Evolutionary conservation across 768 basidiomycete genomes (phyloP), one percentile per base, ranked within the genome.

Genomic region (Tricholoma bakamatsutake): DNA sequence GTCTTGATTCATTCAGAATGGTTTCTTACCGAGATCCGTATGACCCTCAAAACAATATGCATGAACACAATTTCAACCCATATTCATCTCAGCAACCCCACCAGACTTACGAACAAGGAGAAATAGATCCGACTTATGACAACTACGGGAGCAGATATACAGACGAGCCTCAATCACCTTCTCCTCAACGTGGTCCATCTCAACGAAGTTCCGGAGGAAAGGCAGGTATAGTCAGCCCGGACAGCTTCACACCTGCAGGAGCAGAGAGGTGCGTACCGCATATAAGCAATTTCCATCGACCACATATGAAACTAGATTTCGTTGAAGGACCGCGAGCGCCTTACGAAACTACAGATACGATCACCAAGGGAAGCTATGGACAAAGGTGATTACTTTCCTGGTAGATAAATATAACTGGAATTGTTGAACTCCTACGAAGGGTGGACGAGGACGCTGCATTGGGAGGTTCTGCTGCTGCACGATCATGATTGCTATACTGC

Each of bases 391-490:
- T 34, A 15, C 24, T 34, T 52, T 45, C 27, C 42, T 11, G 55
- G 35, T 37, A 7, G 59, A 53, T 13, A 33, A 37, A 40, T 53
- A 54, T 11, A 4, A 27, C 45, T 31, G 42, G 27, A 34, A 11
- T 24, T 45, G 6, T 46, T 35, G 37, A 18, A 33, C 42, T 21
- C 5, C 15, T 27, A 47, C 43, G n/a, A 59, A 87, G 85, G 87
- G 88, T 13, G 73, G 83, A 53, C 72, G 85, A 55, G 77, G 72
- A 28, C 67, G 82, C 17, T 87, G 84, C 66, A 67, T 82, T 37
- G 83, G 85, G 52, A 71, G 90, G 60, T 86, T 92, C 69, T 86
- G 80, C 67, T 89, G 84, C 62, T 93, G 90, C 69, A 84, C 85
- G 11, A 49, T 92, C 18, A 76, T 92, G 78, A 81, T 82, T 13